Evolutionary conservation across 2,329 filamentous ascomycete genomes (phyloP).

Genomic region (Mycocentrospora acerina): DNA sequence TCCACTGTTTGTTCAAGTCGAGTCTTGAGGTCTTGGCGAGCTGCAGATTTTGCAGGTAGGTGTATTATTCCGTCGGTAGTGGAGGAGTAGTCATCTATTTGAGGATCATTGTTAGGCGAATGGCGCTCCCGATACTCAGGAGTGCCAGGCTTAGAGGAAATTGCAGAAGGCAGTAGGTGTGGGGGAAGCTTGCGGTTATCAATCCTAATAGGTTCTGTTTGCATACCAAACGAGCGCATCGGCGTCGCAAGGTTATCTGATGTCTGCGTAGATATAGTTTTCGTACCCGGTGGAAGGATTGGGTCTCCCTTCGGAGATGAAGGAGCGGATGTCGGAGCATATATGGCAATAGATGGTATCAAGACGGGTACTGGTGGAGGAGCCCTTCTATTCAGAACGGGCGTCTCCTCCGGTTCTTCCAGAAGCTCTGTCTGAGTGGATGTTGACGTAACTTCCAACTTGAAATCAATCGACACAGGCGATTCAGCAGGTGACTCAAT

Average conservation of each 20-base stretch:
- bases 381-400: constrained; percentile 20
- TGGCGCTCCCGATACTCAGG: constrained; percentile 28
- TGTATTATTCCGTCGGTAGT: constrained; percentile 12
- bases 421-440: constrained; percentile 61
- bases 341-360: constrained; percentile 87
- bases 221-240: constrained; percentile 62
- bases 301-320: constrained; percentile 66
- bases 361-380: constrained; percentile 45
- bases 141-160: constrained; percentile 57
- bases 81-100: constrained; percentile 19
- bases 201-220: constrained; percentile 89
- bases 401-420: constrained; percentile 33
- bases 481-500: constrained; percentile 46
- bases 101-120: constrained; percentile 3
- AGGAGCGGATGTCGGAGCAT: constrained; percentile 84
- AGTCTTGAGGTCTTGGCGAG: constrained; percentile 33
- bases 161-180: constrained; percentile 76
- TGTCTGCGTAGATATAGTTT: constrained; percentile 82
- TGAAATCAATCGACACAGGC: constrained; percentile 36
- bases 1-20: constrained; percentile 31
- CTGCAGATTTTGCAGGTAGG: constrained; percentile 15
- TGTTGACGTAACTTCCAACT: constrained; percentile 53
- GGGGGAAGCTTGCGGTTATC: constrained; percentile 76
- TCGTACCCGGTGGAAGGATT: constrained; percentile 77
- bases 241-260: constrained; percentile 52